Conservation (phyloP, 2,329 filamentous ascomycete genomes). For the Epichloe baconii region DNA sequence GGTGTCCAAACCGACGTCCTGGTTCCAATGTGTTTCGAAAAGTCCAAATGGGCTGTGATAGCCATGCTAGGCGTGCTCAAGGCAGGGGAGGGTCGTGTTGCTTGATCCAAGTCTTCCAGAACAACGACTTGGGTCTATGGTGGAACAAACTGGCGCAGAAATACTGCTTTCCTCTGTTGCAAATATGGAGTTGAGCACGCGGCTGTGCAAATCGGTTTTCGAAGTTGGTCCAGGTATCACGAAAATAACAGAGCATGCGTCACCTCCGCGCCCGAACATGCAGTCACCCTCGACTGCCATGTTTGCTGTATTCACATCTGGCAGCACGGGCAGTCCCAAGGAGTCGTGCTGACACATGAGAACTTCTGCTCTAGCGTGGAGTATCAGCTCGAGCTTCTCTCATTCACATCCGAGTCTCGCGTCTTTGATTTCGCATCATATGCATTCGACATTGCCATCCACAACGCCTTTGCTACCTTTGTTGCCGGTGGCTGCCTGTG, state of each 20-base stretch:
- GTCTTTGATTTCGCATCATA: slow-evolving; percentile 17
- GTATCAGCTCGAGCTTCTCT: slow-evolving; percentile 19
- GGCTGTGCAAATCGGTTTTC: too few species aligned
- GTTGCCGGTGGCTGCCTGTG: slow-evolving; percentile 5
- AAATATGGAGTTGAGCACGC: background rate
- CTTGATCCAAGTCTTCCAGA: slow-evolving; percentile 34
- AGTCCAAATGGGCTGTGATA: slow-evolving; percentile 32
- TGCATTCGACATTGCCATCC: slow-evolving; percentile 5
- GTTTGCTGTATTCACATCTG: background rate
- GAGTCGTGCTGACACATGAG: background rate
- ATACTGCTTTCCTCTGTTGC: background rate
- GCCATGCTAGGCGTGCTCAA: slow-evolving; percentile 35
- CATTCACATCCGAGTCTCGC: slow-evolving; percentile 11
- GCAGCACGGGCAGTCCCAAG: background rate
- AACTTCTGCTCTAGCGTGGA: background rate
- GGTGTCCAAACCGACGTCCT: slow-evolving; percentile 18
- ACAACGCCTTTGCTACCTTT: slow-evolving; percentile 3
- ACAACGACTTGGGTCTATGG: slow-evolving; percentile 29
- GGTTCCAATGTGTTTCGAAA: slow-evolving; percentile 38
- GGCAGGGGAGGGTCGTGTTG: slow-evolving; percentile 33
- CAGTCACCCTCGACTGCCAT: background rate
- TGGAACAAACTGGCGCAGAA: slow-evolving; percentile 20
- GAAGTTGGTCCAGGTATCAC: too few species aligned
- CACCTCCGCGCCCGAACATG: too few species aligned
- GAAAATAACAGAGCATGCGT: too few species aligned